Conservation (phyloP, 2,329 filamentous ascomycete species). For the Saccharata proteae region DNA sequence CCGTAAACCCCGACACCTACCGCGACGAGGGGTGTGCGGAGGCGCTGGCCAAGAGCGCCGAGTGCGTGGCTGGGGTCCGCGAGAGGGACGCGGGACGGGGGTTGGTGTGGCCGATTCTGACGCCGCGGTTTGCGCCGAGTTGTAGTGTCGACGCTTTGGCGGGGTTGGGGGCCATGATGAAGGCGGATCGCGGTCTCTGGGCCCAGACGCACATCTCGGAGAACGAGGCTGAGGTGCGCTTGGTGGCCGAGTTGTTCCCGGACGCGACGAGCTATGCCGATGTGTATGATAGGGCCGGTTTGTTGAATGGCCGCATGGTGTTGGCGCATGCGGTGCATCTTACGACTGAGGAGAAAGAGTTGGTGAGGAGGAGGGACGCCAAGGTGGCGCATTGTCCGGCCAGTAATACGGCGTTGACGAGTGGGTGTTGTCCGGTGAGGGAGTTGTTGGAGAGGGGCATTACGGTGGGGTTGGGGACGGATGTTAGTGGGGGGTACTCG, state of each 20-base stretch:
- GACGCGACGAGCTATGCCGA: slow-evolving; percentile 51
- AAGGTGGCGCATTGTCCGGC: slow-evolving; percentile 80
- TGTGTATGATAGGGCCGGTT: slow-evolving; percentile 63
- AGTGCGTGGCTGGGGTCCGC: slow-evolving; percentile 45
- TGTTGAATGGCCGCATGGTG: slow-evolving; percentile 63
- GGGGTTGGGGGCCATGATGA: slow-evolving; percentile 49
- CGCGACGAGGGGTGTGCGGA: slow-evolving; percentile 54
- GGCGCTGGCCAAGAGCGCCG: slow-evolving; percentile 40
- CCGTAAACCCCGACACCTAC: slow-evolving; percentile 67
- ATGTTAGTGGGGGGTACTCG: slow-evolving; percentile 80
- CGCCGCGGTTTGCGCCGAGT: slow-evolving; percentile 50
- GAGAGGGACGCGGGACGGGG: slow-evolving; percentile 51
- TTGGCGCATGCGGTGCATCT: slow-evolving; percentile 80
- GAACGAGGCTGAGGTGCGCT: slow-evolving; percentile 58
- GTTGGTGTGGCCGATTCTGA: slow-evolving; percentile 69
- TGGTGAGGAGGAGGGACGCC: slow-evolving; percentile 49
- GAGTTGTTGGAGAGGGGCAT: slow-evolving; percentile 63
- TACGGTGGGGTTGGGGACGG: slow-evolving; percentile 75
- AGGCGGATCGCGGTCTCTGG: slow-evolving; percentile 49
- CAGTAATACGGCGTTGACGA: slow-evolving; percentile 72
- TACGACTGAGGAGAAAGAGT: slow-evolving; percentile 48
- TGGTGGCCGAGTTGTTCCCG: slow-evolving; percentile 62
- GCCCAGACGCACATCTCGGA: slow-evolving; percentile 88
- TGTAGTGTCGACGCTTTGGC: slow-evolving; percentile 45
- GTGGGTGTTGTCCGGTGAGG: slow-evolving; percentile 64